Conservation (phyloP, 1,139 yeast species). For the Maudiozyma humilis region DNA sequence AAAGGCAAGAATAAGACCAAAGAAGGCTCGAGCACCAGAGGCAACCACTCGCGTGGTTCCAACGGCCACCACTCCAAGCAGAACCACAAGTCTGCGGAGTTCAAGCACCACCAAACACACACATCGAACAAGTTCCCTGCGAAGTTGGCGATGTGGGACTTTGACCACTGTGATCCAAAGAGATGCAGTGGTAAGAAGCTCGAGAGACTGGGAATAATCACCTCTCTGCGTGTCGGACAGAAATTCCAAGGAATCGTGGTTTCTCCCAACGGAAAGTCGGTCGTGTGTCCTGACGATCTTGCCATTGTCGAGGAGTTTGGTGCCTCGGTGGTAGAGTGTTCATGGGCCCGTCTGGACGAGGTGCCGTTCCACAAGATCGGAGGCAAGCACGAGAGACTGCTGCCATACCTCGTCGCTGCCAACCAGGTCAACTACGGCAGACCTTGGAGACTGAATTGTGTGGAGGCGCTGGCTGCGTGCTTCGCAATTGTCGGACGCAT, state of each 20-base stretch:
- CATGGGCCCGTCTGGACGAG: conserved; percentile 95
- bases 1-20: conserved; percentile 57
- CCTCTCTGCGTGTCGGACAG: conserved; percentile 75
- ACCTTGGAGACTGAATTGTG: conserved; percentile 95
- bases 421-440: conserved; percentile 95
- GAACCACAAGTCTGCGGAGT: conserved; percentile 7
- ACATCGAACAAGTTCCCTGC: conserved; percentile 46
- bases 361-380: conserved; percentile 92
- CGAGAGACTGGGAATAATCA: conserved; percentile 78
- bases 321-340: conserved; percentile 95
- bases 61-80: conserved; percentile 53
- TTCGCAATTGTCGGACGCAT: conserved; percentile 86
- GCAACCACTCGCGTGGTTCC: conserved; percentile 34
- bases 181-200: conserved; percentile 93
- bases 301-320: conserved; percentile 74
- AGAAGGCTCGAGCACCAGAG: conserved; percentile 34
- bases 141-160: conserved; percentile 86
- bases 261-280: conserved; percentile 84
- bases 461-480: conserved; percentile 95
- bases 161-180: conserved; percentile 97
- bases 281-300: conserved; percentile 83
- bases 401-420: conserved; percentile 92
- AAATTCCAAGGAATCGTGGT: conserved; percentile 87
- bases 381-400: conserved; percentile 75
- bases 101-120: conserved; percentile 34